Base-by-base conservation (phyloP, 75 land plant species). In the Sequoia sempervirens region DNA sequence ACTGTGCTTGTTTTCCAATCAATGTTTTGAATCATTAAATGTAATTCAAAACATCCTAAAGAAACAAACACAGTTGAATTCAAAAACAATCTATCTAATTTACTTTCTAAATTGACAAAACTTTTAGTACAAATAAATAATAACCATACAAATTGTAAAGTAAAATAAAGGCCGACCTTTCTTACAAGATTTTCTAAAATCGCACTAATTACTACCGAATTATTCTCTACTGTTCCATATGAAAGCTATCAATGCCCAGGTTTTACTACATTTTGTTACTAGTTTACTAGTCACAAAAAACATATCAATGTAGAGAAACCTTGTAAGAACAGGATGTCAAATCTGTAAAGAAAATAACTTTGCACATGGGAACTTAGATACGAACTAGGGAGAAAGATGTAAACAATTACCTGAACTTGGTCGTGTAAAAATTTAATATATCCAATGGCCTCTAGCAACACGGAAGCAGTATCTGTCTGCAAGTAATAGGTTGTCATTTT, bases 401-500 rank as follows among this genome's bases (percentile, higher is more conserved):
- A 34, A 81, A 28, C 4, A 9, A 18, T 50, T 34, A 92, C 95
- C 94, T 92, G 90, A 23, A 93, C 88, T 92, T 93, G 93, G 9
- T 94, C 95, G 26, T 92, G 95, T 52, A 94, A 94, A 81, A 92
- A 94, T 52, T 83, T 84, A 38, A 94, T 93, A 82, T 93, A 93
- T 15, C 88, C 95, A 75, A 89, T 92, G 47, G 95, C 94, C 81
- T 93, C 94, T 72, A 81, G 81, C 83, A 93, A 90, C 14, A 93
- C 95, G 14, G 95, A 93, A n/a, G 95, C 94, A 45, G 95, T 92
- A 75, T 93, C 95, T 4, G 95, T 92, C 95, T 93, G 93, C 84
- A 86, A 37, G n/a, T 12, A 23, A 47, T 9, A 52, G 2, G 41
- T 45, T 56, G 23, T 41, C 30, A 10, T 70, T 23, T 61, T 20